phyloP scores from a whole-genome alignment of 768 basidiomycete genomes.

The Coprinopsis strossmayeri region DNA sequence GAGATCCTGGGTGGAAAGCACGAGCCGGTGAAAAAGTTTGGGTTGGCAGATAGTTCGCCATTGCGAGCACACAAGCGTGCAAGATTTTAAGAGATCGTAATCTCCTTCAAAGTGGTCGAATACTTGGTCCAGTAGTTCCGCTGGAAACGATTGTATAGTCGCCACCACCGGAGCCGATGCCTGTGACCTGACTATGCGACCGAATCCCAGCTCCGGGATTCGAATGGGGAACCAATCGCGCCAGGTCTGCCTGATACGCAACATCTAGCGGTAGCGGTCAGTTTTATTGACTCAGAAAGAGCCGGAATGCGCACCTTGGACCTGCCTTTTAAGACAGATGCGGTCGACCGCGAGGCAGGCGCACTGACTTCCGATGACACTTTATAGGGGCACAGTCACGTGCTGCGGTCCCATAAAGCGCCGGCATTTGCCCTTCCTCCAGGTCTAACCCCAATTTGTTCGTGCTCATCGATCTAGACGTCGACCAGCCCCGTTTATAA shows the following conservation, averaged over 20 bases:
- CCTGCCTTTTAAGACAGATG: not conserved
- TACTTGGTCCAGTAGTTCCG: slow-evolving; percentile 2
- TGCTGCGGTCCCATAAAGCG: slow-evolving; percentile 4
- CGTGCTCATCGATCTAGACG: slow-evolving; percentile 20
- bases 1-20: slow-evolving; percentile 6
- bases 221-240: not conserved
- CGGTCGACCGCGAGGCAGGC: not conserved
- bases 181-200: too few relatives aligned
- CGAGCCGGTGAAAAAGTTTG: slow-evolving; percentile 5
- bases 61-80: slow-evolving; percentile 5
- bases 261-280: not conserved
- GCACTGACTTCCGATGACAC: not conserved
- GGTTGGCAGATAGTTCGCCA: slow-evolving; percentile 10
- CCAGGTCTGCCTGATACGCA: slow-evolving; percentile 6
- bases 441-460: slow-evolving; percentile 9
- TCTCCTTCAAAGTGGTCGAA: slow-evolving; percentile 5
- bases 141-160: slow-evolving; percentile 2
- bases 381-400: slow-evolving; percentile 5
- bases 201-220: not conserved
- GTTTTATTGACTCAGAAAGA: slow-evolving; percentile 3
- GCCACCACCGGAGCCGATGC: too few relatives aligned
- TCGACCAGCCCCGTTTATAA: slow-evolving; percentile 5
- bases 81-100: not conserved
- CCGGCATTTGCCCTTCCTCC: not conserved
- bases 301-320: not conserved